These are phyloP conservation scores for Neocallimastix lanati DNA, from an alignment of 192 early-diverging fungal genomes.

Conservation along the genomic window DNA sequence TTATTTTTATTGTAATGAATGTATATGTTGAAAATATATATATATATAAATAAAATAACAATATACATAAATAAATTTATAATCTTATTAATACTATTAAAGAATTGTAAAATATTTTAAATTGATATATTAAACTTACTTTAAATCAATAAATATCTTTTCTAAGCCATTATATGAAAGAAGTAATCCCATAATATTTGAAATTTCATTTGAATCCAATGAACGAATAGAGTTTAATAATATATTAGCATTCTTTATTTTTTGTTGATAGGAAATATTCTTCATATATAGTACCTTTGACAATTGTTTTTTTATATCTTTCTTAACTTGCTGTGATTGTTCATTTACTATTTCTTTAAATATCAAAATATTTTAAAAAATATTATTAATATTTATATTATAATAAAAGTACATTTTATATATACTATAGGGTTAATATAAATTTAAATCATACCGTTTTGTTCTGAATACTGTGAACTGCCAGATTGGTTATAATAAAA, in stretches of 20 bases:
- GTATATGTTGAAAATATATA: no score
- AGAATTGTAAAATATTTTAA: no score
- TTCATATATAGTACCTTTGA: not conserved
- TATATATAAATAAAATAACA: no score
- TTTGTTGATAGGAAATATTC: not conserved
- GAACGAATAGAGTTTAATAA: not conserved
- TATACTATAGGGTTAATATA: no score
- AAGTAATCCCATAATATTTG: not conserved
- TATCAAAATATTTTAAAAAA: no score
- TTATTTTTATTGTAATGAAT: no score
- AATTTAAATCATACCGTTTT: no score
- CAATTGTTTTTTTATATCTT: not conserved
- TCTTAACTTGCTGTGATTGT: not conserved
- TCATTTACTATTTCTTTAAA: not conserved
- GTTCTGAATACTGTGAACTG: not conserved
- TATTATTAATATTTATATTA: no score
- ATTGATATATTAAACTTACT: no score
- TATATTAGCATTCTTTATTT: not conserved
- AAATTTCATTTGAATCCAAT: not conserved
- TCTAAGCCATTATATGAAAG: not conserved
- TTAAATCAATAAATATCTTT: not conserved
- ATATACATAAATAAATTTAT: no score
- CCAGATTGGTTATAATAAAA: not conserved
- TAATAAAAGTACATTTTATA: no score
- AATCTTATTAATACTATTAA: no score